A percentile compares a stretch with the other conserved stretches of the same genome.
phyloP scores from a whole-genome alignment of 2,329 filamentous ascomycete genomes.

The Penicillium sp. region DNA sequence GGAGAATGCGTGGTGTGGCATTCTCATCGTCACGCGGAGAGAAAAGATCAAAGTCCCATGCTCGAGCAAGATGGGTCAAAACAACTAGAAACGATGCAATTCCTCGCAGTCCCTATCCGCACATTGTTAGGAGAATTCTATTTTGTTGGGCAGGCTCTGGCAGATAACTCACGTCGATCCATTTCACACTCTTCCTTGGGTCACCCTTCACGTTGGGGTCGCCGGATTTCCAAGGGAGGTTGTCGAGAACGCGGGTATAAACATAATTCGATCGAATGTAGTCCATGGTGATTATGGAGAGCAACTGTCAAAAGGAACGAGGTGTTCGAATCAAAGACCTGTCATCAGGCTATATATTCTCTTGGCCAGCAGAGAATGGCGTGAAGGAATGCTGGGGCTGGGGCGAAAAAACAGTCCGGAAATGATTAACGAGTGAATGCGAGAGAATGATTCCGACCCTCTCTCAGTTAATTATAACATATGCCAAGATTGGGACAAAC shows the following conservation, averaged over 20 bases:
- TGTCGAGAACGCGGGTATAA: constrained; percentile 26
- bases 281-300: constrained; percentile 18
- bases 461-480: constrained; percentile 4
- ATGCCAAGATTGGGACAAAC: constrained; percentile 13
- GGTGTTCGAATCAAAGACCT: constrained; percentile 8
- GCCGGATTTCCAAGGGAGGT: constrained; percentile 26
- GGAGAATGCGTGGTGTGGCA: constrained; percentile 50
- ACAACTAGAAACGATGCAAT: constrained; percentile 60
- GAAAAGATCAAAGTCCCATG: constrained; percentile 57
- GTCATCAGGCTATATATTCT: constrained; percentile 12
- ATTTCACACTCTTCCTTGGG: constrained; percentile 23
- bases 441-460: background rate
- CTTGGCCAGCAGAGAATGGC: constrained; percentile 14
- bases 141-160: background rate
- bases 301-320: constrained; percentile 1
- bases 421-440: constrained; percentile 11
- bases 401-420: background rate
- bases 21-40: constrained; percentile 51
- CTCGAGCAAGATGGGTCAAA: constrained; percentile 57
- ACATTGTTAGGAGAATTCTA: background rate
- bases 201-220: constrained; percentile 20
- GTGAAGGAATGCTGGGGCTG: constrained; percentile 16
- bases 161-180: constrained; percentile 17
- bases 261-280: constrained; percentile 23
- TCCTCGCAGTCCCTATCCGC: constrained; percentile 54